These are phyloP conservation scores for Sporobolomyces phaffii DNA, from an alignment of 768 basidiomycete genomes.

Conservation along the genomic window DNA sequence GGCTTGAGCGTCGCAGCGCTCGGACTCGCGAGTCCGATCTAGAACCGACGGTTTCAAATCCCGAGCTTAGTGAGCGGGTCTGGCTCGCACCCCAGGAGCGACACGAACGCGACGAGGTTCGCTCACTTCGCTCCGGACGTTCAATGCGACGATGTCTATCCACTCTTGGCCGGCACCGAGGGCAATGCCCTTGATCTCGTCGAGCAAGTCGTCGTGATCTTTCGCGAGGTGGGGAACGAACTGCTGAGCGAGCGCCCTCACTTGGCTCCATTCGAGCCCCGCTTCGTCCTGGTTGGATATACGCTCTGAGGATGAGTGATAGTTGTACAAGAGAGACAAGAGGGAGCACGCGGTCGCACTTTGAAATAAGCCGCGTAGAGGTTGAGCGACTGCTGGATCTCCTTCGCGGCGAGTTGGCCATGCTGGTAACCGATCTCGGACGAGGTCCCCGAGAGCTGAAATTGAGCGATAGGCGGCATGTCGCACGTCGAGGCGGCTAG, in stretches of 20 bases:
- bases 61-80: too few species aligned
- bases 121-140: conserved; percentile 5
- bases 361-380: conserved; percentile 2
- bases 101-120: too few species aligned
- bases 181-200: conserved; percentile 6
- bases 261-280: not conserved
- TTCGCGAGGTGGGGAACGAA: not conserved
- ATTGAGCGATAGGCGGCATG: conserved; percentile 1
- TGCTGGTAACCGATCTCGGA: conserved; percentile 3
- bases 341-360: not conserved
- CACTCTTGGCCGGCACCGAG: not conserved
- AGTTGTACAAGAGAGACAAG: not conserved
- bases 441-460: not conserved
- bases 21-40: conserved; percentile 7
- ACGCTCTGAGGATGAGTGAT: too few species aligned
- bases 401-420: not conserved
- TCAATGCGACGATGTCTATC: conserved; percentile 1
- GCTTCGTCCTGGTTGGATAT: conserved; percentile 7
- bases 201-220: not conserved
- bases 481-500: not conserved
- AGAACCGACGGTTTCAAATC: too few species aligned
- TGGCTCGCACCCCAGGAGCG: too few species aligned
- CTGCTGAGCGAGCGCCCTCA: not conserved
- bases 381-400: not conserved
- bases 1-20: not conserved